Evolutionary conservation across 371 early-diverging fungal species (phyloP).

Genomic region (Syncephalastrum racemosum): DNA sequence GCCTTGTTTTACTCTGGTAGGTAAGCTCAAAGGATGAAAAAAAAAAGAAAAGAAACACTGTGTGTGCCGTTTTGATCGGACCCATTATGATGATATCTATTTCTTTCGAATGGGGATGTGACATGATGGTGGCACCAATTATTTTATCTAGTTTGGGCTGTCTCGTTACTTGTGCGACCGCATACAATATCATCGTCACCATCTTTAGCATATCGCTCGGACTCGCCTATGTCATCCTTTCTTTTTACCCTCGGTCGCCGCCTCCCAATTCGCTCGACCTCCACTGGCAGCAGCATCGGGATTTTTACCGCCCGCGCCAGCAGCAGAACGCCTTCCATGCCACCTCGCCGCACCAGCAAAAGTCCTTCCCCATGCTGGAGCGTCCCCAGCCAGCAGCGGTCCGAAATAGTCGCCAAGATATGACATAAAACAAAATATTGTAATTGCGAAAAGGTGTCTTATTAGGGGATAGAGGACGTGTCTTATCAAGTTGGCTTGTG

Average conservation of each 20-base stretch:
- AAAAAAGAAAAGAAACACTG: too few relatives aligned
- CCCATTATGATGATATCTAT: not conserved
- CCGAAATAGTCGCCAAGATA: too few relatives aligned
- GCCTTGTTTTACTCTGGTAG: constrained; percentile 38
- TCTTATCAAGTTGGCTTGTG: too few relatives aligned
- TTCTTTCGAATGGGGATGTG: not conserved
- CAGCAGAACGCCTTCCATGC: too few relatives aligned
- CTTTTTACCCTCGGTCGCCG: constrained; percentile 26
- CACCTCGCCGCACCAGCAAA: too few relatives aligned
- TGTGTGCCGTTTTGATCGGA: not conserved
- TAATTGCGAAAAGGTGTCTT: too few relatives aligned
- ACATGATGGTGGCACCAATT: not conserved
- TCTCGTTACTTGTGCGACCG: constrained; percentile 29
- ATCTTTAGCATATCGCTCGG: constrained; percentile 36
- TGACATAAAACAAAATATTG: too few relatives aligned
- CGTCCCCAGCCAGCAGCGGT: too few relatives aligned
- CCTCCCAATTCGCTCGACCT: constrained; percentile 31
- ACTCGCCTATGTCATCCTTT: constrained; percentile 30
- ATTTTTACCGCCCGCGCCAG: constrained; percentile 19
- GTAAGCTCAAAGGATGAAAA: not conserved
- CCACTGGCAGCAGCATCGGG: constrained; percentile 38
- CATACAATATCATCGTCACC: constrained; percentile 38
- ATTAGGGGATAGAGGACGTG: too few relatives aligned
- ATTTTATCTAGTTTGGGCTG: constrained; percentile 34
- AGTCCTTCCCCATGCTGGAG: too few relatives aligned